Base-by-base conservation (phyloP, 2,329 filamentous ascomycete genomes). In the Botryotinia globosa region DNA sequence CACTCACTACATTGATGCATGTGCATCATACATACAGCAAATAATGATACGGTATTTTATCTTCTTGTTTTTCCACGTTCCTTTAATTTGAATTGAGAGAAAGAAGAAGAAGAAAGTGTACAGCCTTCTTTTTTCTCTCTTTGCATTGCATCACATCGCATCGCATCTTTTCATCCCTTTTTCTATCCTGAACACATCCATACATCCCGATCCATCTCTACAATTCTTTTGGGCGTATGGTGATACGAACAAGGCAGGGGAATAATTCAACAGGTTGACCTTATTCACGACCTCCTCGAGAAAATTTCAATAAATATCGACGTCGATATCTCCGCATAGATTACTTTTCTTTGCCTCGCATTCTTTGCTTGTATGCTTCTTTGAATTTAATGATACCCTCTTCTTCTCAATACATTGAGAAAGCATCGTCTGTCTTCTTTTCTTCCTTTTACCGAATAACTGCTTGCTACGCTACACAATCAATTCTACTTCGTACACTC, bases 331-430 rank as follows among this genome's bases (percentile, higher is more conserved):
- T 59, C 39, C 34, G 22, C 44, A 48, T 56, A 29, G n/a, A 20
- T 58, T 32, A 56, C 32, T 29, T 65, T 66, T 54, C 45, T 71
- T 71, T 37, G 25, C 22, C 22, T 25, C 39, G 39, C 62, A 10
- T 64, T 45, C 61, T 48, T 22, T 32, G 32, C 67, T 37, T 42
- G 37, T 25, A 67, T 68, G 18, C 54, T 48, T n/a, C 58, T 29
- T 29, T 71, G 71, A 75, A 77, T 78, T 75, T 76, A 76, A 80
- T 80, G 78, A 77, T 77, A 77, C 70, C 68, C 73, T 72, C n/a
- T 72, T n/a, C 42, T 44, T 72, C 65, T 62, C 34, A 34, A 42
- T 54, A 69, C 75, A 75, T 76, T 76, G 77, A 74, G 75, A 74
- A 51, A 75, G 69, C 76, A 76, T 76, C 75, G 74, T 76, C 25